Base-by-base conservation (phyloP, 176 grass and related monocot genomes). In the Poa pratensis region DNA sequence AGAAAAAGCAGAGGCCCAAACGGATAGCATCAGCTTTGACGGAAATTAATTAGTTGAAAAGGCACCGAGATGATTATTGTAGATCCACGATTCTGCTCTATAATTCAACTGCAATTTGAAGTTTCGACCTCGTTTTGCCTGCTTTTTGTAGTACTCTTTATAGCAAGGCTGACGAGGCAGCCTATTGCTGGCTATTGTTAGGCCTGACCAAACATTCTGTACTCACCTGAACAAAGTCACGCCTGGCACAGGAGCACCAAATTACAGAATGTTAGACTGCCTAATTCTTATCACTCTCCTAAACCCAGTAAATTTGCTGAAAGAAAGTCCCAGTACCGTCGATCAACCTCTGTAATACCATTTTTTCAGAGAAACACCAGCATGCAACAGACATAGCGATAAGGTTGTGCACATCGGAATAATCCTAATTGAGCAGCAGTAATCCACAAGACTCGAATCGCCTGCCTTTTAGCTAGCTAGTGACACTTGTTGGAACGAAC, bases 121-220 rank as follows among this genome's bases (percentile, higher is more conserved):
- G 18, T 15, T 71, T 71, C 9, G 4, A 19, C 11, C 13, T 17
- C 27, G 22, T 24, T 37, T 59, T 9, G 7, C 5, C 9, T 69
- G 66, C 67, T 6, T n/a, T 43, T 78, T 22, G 12, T 22, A 15
- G 15, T 17, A 51, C 13, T 60, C 28, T 17, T 37, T 37, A 0
- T 0, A 68, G 65, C 32, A 68, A 39, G 65, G 16, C 64, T 79
- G 86, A 63, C 40, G 12, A 88, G 20, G 77, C 30, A 37, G 20
- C 23, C 73, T 82, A 77, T 71, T 58, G n/a, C n/a, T n/a, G n/a
- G n/a, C n/a, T n/a, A n/a, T 40, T 65, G 42, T 51, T 53, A 52
- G 53, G 53, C 50, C 70, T 68, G 77, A 42, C 53, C 78, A 24
- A 70, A 53, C 66, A 19, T 49, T 74, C 26, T 50, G 26, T 60